phyloP scores from a whole-genome alignment of 768 basidiomycete species.

The Lyophyllum shimeji region DNA sequence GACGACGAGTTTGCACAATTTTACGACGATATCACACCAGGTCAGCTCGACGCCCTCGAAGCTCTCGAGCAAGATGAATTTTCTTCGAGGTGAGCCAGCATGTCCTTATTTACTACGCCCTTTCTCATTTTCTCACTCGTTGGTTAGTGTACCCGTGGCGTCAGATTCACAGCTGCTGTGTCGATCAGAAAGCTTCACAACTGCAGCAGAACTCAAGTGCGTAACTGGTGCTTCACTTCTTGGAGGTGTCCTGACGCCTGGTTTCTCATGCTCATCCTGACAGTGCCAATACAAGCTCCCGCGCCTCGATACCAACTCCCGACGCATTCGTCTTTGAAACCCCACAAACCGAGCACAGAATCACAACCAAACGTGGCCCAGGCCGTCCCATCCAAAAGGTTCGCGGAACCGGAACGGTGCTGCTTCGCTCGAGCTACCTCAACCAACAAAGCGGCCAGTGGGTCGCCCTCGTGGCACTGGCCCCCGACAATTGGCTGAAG shows the following conservation, averaged over 20 bases:
- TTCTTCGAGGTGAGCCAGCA: background rate
- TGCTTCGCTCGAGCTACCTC: background rate
- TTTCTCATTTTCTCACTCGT: background rate
- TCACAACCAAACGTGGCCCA: background rate
- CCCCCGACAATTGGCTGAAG: background rate
- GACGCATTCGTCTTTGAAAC: background rate
- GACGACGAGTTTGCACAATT: background rate
- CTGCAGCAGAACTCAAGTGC: no score
- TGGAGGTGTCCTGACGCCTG: no score
- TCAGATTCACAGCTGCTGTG: background rate
- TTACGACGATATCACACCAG: background rate
- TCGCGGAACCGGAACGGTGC: no score
- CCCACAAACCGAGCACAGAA: no score
- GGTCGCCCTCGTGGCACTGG: background rate
- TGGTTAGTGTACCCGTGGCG: background rate
- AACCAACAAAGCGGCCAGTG: background rate
- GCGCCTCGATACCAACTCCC: background rate
- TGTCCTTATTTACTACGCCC: background rate
- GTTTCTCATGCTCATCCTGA: background rate
- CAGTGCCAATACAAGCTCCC: background rate
- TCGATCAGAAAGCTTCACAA: background rate
- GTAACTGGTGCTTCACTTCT: background rate
- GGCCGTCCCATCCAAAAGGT: background rate
- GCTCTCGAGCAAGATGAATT: background rate
- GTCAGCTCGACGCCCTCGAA: background rate